Conservation (phyloP, 176 grass and related monocot species). For the Juncus effusus region DNA sequence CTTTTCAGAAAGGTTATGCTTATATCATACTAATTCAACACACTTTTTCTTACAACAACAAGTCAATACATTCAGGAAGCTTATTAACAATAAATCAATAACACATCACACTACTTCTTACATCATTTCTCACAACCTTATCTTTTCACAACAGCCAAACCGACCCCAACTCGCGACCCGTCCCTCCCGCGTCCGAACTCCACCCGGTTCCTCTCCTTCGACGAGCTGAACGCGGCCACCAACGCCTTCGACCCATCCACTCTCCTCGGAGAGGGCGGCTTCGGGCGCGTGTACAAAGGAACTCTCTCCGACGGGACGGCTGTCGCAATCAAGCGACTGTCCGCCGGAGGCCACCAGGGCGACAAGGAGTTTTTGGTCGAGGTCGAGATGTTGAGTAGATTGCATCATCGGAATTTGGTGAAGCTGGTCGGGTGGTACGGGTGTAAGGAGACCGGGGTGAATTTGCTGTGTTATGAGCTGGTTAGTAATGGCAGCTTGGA, state of each 20-base stretch:
- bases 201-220: constrained; percentile 80
- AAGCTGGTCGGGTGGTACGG: constrained; percentile 97
- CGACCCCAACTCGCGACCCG: constrained; percentile 44
- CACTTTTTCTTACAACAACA: background rate
- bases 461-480: constrained; percentile 95
- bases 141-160: constrained; percentile 56
- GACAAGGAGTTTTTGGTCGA: constrained; percentile 97
- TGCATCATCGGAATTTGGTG: constrained; percentile 98
- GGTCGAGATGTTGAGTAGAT: constrained; percentile 98
- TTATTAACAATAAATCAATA: constrained; percentile 4
- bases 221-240: constrained; percentile 90
- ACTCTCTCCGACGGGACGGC: constrained; percentile 77
- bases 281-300: constrained; percentile 91
- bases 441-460: constrained; percentile 64
- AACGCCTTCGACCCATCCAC: constrained; percentile 78
- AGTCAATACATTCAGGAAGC: background rate
- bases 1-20: too few relatives aligned
- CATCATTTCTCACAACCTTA: constrained; percentile 4
- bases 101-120: constrained; percentile 5
- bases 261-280: constrained; percentile 94
- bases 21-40: too few relatives aligned
- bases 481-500: constrained; percentile 96
- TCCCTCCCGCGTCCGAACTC: constrained; percentile 73
- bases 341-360: constrained; percentile 82
- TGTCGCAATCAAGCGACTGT: constrained; percentile 98